Evolutionary conservation across 164 flowering plant species (phyloP).

Genomic region (Liquidambar formosana): DNA sequence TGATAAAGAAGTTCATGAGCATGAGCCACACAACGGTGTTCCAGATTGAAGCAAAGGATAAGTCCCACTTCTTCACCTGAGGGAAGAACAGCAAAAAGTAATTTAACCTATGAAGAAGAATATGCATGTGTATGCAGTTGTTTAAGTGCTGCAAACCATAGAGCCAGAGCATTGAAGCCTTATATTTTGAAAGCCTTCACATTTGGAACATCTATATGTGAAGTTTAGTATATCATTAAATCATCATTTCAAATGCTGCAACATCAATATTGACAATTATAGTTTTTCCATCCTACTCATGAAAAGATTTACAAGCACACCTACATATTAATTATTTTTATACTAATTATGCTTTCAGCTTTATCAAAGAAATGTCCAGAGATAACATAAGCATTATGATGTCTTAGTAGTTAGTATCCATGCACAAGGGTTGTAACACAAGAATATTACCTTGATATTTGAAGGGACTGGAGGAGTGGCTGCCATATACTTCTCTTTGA

Average conservation of each 20-base stretch:
- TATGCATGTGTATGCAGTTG: not conserved
- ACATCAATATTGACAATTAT: too few species aligned
- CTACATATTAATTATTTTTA: too few species aligned
- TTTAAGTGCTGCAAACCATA: conserved; percentile 42
- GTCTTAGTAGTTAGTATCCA: too few species aligned
- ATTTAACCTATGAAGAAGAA: not conserved
- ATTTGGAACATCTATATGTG: too few species aligned
- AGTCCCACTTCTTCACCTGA: conserved; percentile 60
- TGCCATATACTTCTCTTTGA: conserved; percentile 63
- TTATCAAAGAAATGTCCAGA: conserved; percentile 30
- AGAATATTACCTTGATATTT: conserved; percentile 67
- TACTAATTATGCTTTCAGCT: too few species aligned
- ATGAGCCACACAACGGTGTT: conserved; percentile 68
- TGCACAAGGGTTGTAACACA: conserved; percentile 24
- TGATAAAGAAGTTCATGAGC: conserved; percentile 60
- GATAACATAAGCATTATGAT: conserved; percentile 25
- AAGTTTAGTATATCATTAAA: too few species aligned
- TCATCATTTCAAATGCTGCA: too few species aligned
- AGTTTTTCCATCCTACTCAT: too few species aligned
- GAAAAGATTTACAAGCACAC: too few species aligned
- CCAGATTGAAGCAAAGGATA: conserved; percentile 65
- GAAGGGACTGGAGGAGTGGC: conserved; percentile 51
- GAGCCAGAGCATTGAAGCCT: conserved; percentile 15
- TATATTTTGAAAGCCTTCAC: too few species aligned
- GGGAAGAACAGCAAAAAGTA: not conserved